Percentiles rank a stretch among this genome's conserved stretches.
These are phyloP conservation scores for Debaryomyces maramus DNA, from an alignment of 805 yeast species.

Conservation along the genomic window DNA sequence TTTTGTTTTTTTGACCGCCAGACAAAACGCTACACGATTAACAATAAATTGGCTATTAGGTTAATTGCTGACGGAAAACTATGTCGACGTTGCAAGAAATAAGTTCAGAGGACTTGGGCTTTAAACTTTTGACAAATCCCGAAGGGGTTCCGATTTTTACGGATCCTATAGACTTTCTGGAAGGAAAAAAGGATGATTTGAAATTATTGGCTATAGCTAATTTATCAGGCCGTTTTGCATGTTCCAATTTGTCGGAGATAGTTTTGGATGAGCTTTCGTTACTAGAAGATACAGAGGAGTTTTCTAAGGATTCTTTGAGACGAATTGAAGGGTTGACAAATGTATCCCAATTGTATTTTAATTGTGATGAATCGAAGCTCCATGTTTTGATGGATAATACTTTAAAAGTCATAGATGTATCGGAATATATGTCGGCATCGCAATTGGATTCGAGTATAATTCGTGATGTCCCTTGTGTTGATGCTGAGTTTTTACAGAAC, in stretches of 20 bases:
- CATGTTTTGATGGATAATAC: constrained; percentile 22
- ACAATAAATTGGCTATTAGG: constrained; percentile 1
- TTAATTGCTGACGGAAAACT: background rate
- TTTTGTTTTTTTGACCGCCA: background rate
- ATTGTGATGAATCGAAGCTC: constrained; percentile 27
- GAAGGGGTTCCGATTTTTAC: constrained; percentile 27
- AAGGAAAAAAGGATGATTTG: constrained; percentile 15
- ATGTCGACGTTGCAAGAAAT: constrained; percentile 17
- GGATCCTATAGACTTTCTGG: constrained; percentile 22
- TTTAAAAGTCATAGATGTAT: constrained; percentile 13
- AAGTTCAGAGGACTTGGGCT: constrained; percentile 39
- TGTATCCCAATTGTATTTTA: constrained; percentile 26
- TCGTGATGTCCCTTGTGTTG: constrained; percentile 12
- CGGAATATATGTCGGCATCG: constrained; percentile 1
- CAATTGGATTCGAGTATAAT: background rate
- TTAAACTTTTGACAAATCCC: constrained; percentile 27
- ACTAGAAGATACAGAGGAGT: background rate
- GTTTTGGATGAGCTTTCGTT: constrained; percentile 5
- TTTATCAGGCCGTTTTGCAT: constrained; percentile 25
- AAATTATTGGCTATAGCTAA: constrained; percentile 31
- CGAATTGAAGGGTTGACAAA: constrained; percentile 6
- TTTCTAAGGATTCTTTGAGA: background rate
- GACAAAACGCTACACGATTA: no score
- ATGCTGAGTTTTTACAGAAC: background rate
- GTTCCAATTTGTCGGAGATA: constrained; percentile 24